Percentiles rank a stretch among this genome's conserved stretches.
Evolutionary conservation across 2,329 filamentous ascomycete genomes (phyloP).

Genomic region (Bipolaris bicolor): DNA sequence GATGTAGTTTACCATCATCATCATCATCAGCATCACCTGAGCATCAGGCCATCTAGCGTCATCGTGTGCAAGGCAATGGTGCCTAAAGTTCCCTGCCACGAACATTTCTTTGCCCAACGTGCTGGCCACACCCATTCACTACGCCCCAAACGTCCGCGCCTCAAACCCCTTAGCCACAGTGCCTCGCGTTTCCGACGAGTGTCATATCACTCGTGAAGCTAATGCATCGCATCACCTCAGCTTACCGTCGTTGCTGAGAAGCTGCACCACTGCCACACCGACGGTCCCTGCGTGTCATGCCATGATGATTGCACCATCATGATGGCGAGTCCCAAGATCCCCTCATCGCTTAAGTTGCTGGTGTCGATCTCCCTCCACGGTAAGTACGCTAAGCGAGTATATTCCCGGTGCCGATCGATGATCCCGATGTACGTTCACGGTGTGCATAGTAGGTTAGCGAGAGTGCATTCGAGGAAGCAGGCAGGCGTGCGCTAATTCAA

Average conservation of each 20-base stretch:
- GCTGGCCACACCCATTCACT: background rate
- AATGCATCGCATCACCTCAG: constrained; percentile 2
- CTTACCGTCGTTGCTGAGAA: background rate
- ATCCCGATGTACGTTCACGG: background rate
- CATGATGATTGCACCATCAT: background rate
- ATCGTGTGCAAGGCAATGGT: background rate
- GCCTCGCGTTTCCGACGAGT: background rate
- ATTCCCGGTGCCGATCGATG: background rate
- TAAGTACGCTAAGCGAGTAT: background rate
- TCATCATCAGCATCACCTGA: background rate
- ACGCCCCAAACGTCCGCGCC: background rate
- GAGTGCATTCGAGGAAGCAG: background rate
- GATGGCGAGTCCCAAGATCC: background rate
- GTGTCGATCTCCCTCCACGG: constrained; percentile 4
- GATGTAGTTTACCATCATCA: no score
- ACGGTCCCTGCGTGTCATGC: constrained; percentile 3
- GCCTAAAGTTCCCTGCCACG: background rate
- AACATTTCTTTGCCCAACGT: constrained; percentile 4
- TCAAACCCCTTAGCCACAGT: background rate
- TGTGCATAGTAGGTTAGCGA: background rate
- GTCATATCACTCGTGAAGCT: background rate
- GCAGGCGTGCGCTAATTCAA: background rate
- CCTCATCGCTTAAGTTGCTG: background rate
- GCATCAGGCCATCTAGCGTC: background rate
- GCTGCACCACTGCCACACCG: background rate